Conservation (phyloP, 106 monocot species). For the Dactylorhiza incarnata region DNA sequence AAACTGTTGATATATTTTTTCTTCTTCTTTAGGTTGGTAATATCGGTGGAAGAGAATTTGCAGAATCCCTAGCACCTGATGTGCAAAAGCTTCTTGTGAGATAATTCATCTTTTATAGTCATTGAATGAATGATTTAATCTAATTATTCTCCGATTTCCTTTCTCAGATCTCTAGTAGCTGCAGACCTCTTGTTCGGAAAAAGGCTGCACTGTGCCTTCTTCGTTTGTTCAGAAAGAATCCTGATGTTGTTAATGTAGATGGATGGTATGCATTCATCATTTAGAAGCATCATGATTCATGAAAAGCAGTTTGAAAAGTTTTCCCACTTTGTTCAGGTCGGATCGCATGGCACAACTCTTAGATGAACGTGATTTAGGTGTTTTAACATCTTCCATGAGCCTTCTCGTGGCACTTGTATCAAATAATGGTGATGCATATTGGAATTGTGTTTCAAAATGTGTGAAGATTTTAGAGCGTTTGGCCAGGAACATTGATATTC, state of each 20-base stretch:
- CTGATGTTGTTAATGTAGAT: slow-evolving; percentile 95
- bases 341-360: slow-evolving; percentile 97
- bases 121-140: slow-evolving; percentile 8
- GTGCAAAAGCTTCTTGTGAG: slow-evolving; percentile 96
- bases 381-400: slow-evolving; percentile 95
- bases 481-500: slow-evolving; percentile 88
- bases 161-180: slow-evolving; percentile 85
- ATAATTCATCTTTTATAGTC: slow-evolving; percentile 1
- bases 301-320: neutral
- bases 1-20: neutral
- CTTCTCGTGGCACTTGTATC: slow-evolving; percentile 94
- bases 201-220: slow-evolving; percentile 98
- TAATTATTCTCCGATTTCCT: slow-evolving; percentile 2
- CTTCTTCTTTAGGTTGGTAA: slow-evolving; percentile 66
- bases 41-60: slow-evolving; percentile 92
- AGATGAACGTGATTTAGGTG: slow-evolving; percentile 96
- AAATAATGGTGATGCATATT: slow-evolving; percentile 78
- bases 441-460: slow-evolving; percentile 99
- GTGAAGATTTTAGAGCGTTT: slow-evolving; percentile 87
- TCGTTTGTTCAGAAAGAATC: slow-evolving; percentile 87
- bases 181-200: slow-evolving; percentile 92
- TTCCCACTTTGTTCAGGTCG: slow-evolving; percentile 46
- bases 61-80: slow-evolving; percentile 95
- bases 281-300: neutral
- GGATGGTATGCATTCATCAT: slow-evolving; percentile 56